Conservation (phyloP, 2,329 filamentous ascomycete species). For the Coniella vitis region DNA sequence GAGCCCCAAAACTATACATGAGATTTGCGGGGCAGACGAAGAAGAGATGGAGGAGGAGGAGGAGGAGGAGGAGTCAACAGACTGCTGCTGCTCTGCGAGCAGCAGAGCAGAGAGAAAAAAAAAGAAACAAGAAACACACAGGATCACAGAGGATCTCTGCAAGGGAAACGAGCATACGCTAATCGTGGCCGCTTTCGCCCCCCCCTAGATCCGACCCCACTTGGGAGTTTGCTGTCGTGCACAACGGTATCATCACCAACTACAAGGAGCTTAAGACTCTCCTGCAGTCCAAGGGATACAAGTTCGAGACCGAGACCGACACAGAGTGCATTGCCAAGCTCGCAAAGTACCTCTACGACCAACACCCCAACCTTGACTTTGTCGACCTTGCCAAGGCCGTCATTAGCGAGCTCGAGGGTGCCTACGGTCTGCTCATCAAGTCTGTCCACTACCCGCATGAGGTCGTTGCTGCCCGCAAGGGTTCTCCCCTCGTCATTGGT, state of each 20-base stretch:
- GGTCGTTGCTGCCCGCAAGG: slow-evolving; percentile 95
- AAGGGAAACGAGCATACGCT: neutral
- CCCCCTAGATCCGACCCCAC: slow-evolving; percentile 71
- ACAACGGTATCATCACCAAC: slow-evolving; percentile 99
- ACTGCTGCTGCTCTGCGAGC: too few species aligned
- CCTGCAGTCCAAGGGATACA: slow-evolving; percentile 89
- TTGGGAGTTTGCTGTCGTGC: slow-evolving; percentile 96
- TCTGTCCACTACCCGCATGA: slow-evolving; percentile 98
- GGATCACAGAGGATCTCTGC: neutral
- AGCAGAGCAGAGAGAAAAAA: too few species aligned
- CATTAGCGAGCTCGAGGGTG: slow-evolving; percentile 96
- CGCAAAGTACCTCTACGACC: slow-evolving; percentile 94
- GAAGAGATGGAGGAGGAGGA: too few species aligned
- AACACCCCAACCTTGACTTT: slow-evolving; percentile 91
- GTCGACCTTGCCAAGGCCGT: slow-evolving; percentile 95
- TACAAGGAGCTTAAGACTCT: slow-evolving; percentile 99
- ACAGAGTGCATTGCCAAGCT: slow-evolving; percentile 99
- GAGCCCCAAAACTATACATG: neutral
- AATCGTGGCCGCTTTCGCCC: neutral
- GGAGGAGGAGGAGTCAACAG: too few species aligned
- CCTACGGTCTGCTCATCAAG: slow-evolving; percentile 95
- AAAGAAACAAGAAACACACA: neutral
- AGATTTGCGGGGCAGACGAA: neutral
- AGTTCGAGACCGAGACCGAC: slow-evolving; percentile 98
- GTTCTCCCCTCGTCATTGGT: slow-evolving; percentile 93